These are phyloP conservation scores for Aspergillus udagawae DNA, from an alignment of 2,329 filamentous ascomycete species.

Conservation along the genomic window DNA sequence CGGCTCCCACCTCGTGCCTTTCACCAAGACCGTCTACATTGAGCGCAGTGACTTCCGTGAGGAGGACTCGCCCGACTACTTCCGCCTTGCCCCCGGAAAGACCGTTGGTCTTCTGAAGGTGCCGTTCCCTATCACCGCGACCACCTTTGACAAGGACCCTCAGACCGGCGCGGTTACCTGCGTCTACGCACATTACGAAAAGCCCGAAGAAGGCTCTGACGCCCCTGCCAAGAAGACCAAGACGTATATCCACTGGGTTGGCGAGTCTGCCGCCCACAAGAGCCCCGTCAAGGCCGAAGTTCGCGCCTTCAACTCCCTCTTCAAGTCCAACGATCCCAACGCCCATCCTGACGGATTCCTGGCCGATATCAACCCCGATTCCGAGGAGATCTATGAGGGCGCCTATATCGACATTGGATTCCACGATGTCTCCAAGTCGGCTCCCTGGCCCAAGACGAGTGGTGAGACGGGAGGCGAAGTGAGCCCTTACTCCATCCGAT, in stretches of 20 bases:
- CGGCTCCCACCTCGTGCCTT: slow-evolving; percentile 53
- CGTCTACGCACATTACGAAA: slow-evolving; percentile 65
- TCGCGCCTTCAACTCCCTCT: slow-evolving; percentile 75
- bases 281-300: slow-evolving; percentile 64
- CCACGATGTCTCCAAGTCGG: slow-evolving; percentile 66
- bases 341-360: slow-evolving; percentile 75
- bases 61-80: slow-evolving; percentile 68
- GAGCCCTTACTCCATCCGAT: not conserved
- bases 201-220: slow-evolving; percentile 59
- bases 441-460: slow-evolving; percentile 77
- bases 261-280: slow-evolving; percentile 59
- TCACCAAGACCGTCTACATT: slow-evolving; percentile 80
- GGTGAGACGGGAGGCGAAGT: slow-evolving; percentile 44
- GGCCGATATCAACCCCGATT: slow-evolving; percentile 78
- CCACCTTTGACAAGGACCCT: slow-evolving; percentile 64
- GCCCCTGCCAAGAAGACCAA: slow-evolving; percentile 57
- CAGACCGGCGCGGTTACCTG: slow-evolving; percentile 61
- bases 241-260: slow-evolving; percentile 86
- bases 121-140: slow-evolving; percentile 65
- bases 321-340: slow-evolving; percentile 80
- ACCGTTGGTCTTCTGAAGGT: slow-evolving; percentile 69
- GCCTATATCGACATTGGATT: slow-evolving; percentile 82
- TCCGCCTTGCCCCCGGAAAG: slow-evolving; percentile 72
- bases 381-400: slow-evolving; percentile 71
- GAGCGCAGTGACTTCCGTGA: slow-evolving; percentile 76